A percentile compares a stretch with the other conserved stretches of the same genome.
phyloP scores from a whole-genome alignment of 768 basidiomycete species.

The Porpolomopsis calyptriformis region DNA sequence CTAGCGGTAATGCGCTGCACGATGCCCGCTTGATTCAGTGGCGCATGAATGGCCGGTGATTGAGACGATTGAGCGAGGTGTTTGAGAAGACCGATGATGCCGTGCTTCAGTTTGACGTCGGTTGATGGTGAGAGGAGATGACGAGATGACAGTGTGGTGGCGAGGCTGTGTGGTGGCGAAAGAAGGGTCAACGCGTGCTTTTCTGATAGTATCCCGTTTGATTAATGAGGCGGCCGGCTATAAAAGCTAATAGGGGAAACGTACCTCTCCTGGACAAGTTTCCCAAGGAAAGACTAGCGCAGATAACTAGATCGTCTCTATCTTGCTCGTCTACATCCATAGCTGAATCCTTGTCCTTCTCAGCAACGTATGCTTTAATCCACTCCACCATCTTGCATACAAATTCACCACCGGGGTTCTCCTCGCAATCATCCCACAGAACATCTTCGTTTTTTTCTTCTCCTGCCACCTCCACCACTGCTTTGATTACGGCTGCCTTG shows the following conservation, averaged over 20 bases:
- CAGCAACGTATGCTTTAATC: constrained; percentile 49
- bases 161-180: constrained; percentile 55
- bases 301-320: constrained; percentile 71
- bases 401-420: constrained; percentile 58
- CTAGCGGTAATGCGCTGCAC: constrained; percentile 52
- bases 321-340: constrained; percentile 5
- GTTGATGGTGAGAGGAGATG: constrained; percentile 42
- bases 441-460: constrained; percentile 70
- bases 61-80: constrained; percentile 69
- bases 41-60: constrained; percentile 44
- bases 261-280: constrained; percentile 72
- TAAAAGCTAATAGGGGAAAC: constrained; percentile 9
- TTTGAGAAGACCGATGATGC: constrained; percentile 75
- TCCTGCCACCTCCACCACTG: constrained; percentile 76
- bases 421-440: constrained; percentile 60
- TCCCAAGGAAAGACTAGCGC: constrained; percentile 72
- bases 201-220: constrained; percentile 28
- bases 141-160: constrained; percentile 45
- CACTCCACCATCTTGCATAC: constrained; percentile 66
- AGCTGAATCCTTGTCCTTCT: constrained; percentile 18
- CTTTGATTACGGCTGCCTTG: constrained; percentile 79
- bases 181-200: constrained; percentile 50
- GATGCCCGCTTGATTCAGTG: constrained; percentile 52
- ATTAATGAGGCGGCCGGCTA: constrained; percentile 4
- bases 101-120: constrained; percentile 83